Conservation (phyloP, 2,329 filamentous ascomycete genomes). For the Huntiella bhutanensis region DNA sequence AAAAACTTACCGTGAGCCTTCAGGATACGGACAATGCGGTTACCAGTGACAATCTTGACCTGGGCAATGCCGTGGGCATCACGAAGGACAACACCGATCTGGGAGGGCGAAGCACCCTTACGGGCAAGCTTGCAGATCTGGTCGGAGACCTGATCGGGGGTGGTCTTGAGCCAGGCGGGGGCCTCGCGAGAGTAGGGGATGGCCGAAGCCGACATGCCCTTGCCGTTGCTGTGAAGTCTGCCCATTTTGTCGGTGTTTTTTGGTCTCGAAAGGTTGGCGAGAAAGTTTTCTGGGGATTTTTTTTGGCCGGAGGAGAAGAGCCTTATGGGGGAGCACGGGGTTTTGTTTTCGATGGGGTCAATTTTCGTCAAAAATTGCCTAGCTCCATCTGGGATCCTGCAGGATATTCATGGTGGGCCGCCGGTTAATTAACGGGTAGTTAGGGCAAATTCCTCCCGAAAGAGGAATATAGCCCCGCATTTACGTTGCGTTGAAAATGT, state of each 20-base stretch:
- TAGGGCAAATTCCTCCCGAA: neutral
- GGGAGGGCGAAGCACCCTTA: constrained; percentile 95
- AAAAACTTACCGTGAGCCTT: constrained; percentile 81
- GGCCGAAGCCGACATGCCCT: constrained; percentile 93
- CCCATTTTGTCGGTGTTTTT: constrained; percentile 51
- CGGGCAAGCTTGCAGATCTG: constrained; percentile 98
- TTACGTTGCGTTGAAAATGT: neutral
- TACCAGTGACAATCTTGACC: constrained; percentile 94
- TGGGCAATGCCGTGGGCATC: constrained; percentile 96
- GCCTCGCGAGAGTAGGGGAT: constrained; percentile 90
- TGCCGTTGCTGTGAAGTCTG: constrained; percentile 98
- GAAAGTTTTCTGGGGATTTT: constrained; percentile 11
- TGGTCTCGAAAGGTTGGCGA: constrained; percentile 16
- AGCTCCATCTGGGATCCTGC: constrained; percentile 2
- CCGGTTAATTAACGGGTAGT: constrained; percentile 28
- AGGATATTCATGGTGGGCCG: constrained; percentile 16
- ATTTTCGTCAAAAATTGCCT: constrained; percentile 1
- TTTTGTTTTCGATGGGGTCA: neutral
- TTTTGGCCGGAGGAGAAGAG: neutral
- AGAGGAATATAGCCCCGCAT: neutral
- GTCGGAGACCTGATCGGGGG: constrained; percentile 93
- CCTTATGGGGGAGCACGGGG: too few relatives aligned
- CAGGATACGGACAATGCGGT: constrained; percentile 99
- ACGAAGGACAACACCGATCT: constrained; percentile 95
- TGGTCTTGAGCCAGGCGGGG: constrained; percentile 96